A percentile compares a stretch with the other conserved stretches of the same genome.
phyloP scores from a whole-genome alignment of 2,329 filamentous ascomycete species.

The Bipolaris oryzae region DNA sequence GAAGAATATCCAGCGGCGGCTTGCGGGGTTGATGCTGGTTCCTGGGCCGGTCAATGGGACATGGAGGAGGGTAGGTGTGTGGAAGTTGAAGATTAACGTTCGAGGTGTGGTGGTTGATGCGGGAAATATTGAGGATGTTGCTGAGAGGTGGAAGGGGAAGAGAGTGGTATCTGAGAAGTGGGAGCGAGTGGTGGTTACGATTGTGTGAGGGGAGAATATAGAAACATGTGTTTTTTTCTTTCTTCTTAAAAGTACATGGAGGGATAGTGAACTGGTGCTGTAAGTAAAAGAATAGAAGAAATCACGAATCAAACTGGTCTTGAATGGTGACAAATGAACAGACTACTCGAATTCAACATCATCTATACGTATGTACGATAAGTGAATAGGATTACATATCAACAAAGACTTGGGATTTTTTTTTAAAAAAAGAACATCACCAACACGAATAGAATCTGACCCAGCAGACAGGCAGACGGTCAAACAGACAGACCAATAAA shows the following conservation, averaged over 20 bases:
- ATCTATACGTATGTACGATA: no score
- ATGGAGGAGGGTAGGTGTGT: slow-evolving; percentile 13
- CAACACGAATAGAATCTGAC: no score
- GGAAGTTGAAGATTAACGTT: slow-evolving; percentile 7
- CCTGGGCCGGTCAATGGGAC: background rate
- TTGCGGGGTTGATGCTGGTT: slow-evolving; percentile 8
- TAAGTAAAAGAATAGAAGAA: no score
- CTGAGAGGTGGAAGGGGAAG: slow-evolving; percentile 5
- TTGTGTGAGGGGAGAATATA: background rate
- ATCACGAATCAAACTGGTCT: no score
- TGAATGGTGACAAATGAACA: no score
- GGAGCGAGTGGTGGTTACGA: background rate
- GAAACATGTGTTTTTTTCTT: no score
- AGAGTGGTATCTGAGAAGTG: background rate
- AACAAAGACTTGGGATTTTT: no score
- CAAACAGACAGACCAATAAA: background rate
- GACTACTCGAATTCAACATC: no score
- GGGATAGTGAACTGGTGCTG: no score
- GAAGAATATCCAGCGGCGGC: slow-evolving; percentile 3
- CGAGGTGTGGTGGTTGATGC: background rate
- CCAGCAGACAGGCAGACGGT: background rate
- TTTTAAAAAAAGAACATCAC: no score
- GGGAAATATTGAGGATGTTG: background rate
- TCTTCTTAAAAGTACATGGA: no score
- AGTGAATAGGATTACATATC: no score